Percentiles rank a stretch among this genome's conserved stretches.
These are phyloP conservation scores for Xylaria sp. DNA, from an alignment of 2,329 filamentous ascomycete genomes.

Conservation along the genomic window DNA sequence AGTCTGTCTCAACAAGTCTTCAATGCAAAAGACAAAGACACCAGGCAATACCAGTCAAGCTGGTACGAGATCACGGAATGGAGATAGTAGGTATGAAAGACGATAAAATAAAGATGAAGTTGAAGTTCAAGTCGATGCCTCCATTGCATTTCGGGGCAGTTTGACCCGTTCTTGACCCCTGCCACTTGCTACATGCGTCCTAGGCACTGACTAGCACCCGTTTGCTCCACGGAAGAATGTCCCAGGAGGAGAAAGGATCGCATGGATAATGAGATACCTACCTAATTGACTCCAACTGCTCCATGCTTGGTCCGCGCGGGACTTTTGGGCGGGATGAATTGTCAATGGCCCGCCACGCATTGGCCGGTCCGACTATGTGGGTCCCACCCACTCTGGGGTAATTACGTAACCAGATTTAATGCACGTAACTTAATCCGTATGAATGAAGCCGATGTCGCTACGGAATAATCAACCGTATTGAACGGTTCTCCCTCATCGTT, in stretches of 20 bases:
- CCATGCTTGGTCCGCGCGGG: too few species aligned
- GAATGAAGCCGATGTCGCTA: background rate
- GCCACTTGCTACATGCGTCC: background rate
- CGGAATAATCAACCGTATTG: background rate
- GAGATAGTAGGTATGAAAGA: background rate
- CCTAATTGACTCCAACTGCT: background rate
- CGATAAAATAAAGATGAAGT: background rate
- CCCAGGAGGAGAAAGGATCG: background rate
- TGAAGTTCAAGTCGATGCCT: conserved; percentile 4
- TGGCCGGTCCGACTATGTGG: background rate
- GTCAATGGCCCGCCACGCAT: background rate
- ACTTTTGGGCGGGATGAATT: too few species aligned
- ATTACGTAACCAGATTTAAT: background rate
- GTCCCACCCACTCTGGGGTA: background rate
- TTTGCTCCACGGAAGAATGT: background rate
- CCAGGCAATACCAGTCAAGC: too few species aligned
- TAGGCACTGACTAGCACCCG: background rate
- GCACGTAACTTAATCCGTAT: too few species aligned
- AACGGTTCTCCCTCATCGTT: too few species aligned
- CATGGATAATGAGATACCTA: background rate
- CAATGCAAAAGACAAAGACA: too few species aligned
- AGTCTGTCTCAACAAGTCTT: too few species aligned
- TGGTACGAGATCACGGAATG: too few species aligned
- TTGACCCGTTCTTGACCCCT: conserved; percentile 5
- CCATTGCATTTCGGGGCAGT: conserved; percentile 8